phyloP scores from a whole-genome alignment of 164 flowering plant species.

The Brasenia schreberi region DNA sequence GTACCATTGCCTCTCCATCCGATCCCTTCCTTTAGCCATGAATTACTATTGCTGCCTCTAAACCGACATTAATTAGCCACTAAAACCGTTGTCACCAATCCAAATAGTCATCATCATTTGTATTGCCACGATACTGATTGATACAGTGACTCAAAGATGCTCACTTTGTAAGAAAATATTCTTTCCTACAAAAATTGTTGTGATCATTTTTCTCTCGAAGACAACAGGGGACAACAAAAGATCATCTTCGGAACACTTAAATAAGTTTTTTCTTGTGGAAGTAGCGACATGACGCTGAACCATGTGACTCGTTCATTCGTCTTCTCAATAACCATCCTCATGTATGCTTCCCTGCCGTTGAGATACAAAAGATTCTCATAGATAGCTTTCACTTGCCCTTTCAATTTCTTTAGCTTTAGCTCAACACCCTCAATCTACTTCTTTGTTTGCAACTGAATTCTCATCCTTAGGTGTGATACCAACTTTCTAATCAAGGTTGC shows the following conservation, averaged over 20 bases:
- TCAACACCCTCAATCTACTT: constrained; percentile 91
- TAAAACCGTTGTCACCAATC: too few relatives aligned
- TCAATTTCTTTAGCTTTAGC: constrained; percentile 85
- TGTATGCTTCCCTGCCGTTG: constrained; percentile 55
- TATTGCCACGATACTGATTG: too few relatives aligned
- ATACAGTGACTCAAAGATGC: too few relatives aligned
- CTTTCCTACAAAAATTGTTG: too few relatives aligned
- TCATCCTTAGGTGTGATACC: constrained; percentile 95
- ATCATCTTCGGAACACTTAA: constrained; percentile 10
- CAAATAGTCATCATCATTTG: too few relatives aligned
- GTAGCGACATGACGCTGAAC: constrained; percentile 68
- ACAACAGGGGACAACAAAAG: too few relatives aligned
- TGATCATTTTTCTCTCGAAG: too few relatives aligned
- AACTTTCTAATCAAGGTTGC: constrained; percentile 76
- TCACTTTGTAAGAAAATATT: too few relatives aligned
- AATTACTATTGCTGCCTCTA: too few relatives aligned
- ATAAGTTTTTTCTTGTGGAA: constrained; percentile 92
- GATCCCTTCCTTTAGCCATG: too few relatives aligned
- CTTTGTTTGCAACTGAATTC: constrained; percentile 91
- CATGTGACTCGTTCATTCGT: constrained; percentile 75
- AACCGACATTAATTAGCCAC: too few relatives aligned
- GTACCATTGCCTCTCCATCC: too few relatives aligned
- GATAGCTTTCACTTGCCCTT: constrained; percentile 83
- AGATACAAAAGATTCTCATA: constrained; percentile 75
- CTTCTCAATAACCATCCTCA: constrained; percentile 68